These are phyloP conservation scores for Mucor mucedo DNA, from an alignment of 371 early-diverging fungal species.

Conservation along the genomic window DNA sequence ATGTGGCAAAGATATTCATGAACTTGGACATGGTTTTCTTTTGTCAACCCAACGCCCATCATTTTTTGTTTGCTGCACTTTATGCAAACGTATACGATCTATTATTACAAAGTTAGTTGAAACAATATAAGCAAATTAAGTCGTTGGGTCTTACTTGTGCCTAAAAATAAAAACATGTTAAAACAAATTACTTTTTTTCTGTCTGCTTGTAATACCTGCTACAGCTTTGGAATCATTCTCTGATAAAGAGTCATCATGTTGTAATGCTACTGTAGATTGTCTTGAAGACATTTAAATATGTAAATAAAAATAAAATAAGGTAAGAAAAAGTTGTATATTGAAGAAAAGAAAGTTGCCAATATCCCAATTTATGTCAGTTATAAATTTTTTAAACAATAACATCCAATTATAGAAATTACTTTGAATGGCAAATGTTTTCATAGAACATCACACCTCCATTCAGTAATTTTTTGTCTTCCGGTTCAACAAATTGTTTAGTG, in stretches of 20 bases:
- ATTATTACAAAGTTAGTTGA: neutral
- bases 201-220: neutral
- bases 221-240: constrained; percentile 21
- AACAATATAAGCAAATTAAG: neutral
- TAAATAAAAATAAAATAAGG: neutral
- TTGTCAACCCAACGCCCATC: constrained; percentile 90
- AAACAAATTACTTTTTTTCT: neutral
- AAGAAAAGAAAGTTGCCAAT: neutral
- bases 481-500: too few relatives aligned
- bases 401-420: too few relatives aligned
- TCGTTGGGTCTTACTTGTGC: constrained; percentile 21
- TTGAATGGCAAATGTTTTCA: too few relatives aligned
- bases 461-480: too few relatives aligned
- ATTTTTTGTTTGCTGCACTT: constrained; percentile 50
- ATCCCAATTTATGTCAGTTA: neutral
- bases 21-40: constrained; percentile 83
- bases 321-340: neutral
- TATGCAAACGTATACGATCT: constrained; percentile 69
- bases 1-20: constrained; percentile 99
- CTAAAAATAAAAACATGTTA: constrained; percentile 10
- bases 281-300: neutral
- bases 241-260: constrained; percentile 8
- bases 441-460: too few relatives aligned
- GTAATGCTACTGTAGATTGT: constrained; percentile 16
- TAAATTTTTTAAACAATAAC: too few relatives aligned